phyloP scores from a whole-genome alignment of 2,329 filamentous ascomycete species.

The Dothideomycetes sp. region DNA sequence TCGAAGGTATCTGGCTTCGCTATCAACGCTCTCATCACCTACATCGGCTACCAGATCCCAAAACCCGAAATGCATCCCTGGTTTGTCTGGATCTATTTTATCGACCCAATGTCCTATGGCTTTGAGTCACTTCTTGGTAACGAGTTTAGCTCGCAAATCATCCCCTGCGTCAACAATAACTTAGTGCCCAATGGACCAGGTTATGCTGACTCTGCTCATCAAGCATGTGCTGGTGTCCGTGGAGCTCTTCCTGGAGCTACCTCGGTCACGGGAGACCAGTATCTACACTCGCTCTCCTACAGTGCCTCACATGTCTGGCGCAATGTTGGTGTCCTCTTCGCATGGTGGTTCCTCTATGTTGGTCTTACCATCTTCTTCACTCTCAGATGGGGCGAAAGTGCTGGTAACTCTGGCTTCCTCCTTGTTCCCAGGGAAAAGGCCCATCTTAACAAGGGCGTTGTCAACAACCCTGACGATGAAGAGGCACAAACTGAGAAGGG shows the following conservation, averaged over 20 bases:
- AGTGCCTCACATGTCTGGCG: constrained; percentile 37
- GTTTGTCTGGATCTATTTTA: constrained; percentile 43
- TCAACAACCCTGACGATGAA: constrained; percentile 43
- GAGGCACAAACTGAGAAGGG: constrained; percentile 18
- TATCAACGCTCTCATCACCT: constrained; percentile 24
- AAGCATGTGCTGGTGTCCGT: constrained; percentile 39
- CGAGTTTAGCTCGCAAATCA: constrained; percentile 50
- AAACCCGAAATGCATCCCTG: constrained; percentile 37
- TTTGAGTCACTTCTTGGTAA: constrained; percentile 35
- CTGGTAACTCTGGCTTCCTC: constrained; percentile 45
- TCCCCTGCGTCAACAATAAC: constrained; percentile 46
- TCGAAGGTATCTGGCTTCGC: constrained; percentile 24
- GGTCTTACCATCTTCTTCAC: constrained; percentile 51
- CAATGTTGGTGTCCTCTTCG: constrained; percentile 61
- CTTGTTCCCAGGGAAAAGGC: constrained; percentile 54
- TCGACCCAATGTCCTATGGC: constrained; percentile 36
- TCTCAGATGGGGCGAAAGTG: constrained; percentile 45
- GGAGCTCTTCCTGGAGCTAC: constrained; percentile 47
- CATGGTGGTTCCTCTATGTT: constrained; percentile 53
- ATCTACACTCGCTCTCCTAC: constrained; percentile 46
- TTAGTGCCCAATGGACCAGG: constrained; percentile 24
- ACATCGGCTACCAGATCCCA: constrained; percentile 26
- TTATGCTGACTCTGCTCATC: constrained; percentile 32
- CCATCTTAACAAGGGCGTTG: constrained; percentile 24
- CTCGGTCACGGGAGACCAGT: constrained; percentile 53